phyloP scores from a whole-genome alignment of 1,284 basidiomycete genomes.

The Peniophora sp. region DNA sequence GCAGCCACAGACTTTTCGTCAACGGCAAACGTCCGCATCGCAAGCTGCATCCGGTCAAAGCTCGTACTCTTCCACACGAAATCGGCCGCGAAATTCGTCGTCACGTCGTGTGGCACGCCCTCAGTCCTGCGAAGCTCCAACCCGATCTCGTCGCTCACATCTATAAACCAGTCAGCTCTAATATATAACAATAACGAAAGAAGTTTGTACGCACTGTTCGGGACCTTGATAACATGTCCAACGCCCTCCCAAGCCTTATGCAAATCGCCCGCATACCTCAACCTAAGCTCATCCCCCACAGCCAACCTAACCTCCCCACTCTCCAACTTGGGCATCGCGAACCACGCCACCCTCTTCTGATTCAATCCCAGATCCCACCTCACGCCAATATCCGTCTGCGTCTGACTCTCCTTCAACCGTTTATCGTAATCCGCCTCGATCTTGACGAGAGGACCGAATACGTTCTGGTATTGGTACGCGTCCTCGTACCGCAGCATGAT shows the following conservation, averaged over 20 bases:
- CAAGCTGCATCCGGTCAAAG: slow-evolving; percentile 98
- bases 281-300: slow-evolving; percentile 90
- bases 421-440: slow-evolving; percentile 99
- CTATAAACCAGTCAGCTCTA: slow-evolving; percentile 33
- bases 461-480: slow-evolving; percentile 99
- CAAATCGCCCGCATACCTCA: slow-evolving; percentile 86
- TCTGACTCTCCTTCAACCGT: slow-evolving; percentile 95
- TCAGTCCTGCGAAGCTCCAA: slow-evolving; percentile 88
- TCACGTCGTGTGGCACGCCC: slow-evolving; percentile 92
- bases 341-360: slow-evolving; percentile 97
- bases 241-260: slow-evolving; percentile 95
- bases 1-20: slow-evolving; percentile 99
- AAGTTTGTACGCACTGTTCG: slow-evolving; percentile 88
- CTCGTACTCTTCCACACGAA: slow-evolving; percentile 99
- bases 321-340: slow-evolving; percentile 92
- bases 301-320: slow-evolving; percentile 96
- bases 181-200: slow-evolving; percentile 1
- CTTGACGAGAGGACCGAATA: slow-evolving; percentile 97
- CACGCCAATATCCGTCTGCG: slow-evolving; percentile 92
- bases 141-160: slow-evolving; percentile 96
- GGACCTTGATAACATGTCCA: slow-evolving; percentile 97
- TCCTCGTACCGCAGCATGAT: slow-evolving; percentile 93
- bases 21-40: slow-evolving; percentile 99
- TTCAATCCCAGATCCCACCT: slow-evolving; percentile 98
- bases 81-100: slow-evolving; percentile 92